These are phyloP conservation scores for Cladophialophora yegresii DNA, from an alignment of 2,329 filamentous ascomycete species.

Conservation along the genomic window DNA sequence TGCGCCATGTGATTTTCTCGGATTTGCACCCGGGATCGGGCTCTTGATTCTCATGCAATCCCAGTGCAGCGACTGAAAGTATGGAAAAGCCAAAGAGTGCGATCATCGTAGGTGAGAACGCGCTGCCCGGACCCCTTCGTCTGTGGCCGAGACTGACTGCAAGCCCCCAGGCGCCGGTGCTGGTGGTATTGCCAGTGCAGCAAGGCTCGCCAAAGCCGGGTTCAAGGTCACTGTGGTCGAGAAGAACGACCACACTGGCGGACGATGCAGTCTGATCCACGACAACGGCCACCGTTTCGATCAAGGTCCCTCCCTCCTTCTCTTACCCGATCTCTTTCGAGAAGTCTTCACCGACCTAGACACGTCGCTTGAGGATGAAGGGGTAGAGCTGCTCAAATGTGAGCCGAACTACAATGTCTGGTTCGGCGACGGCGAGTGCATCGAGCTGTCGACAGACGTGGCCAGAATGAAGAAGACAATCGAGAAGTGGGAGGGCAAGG, in stretches of 20 bases:
- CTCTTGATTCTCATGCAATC: not conserved
- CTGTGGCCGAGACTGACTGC: not conserved
- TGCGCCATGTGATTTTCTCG: conserved; percentile 23
- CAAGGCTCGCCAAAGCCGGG: conserved; percentile 69
- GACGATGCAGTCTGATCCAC: conserved; percentile 67
- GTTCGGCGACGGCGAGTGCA: conserved; percentile 67
- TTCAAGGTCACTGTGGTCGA: conserved; percentile 75
- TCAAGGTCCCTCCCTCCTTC: conserved; percentile 71
- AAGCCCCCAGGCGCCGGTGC: conserved; percentile 63
- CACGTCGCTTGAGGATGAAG: conserved; percentile 65
- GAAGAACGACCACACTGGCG: conserved; percentile 72
- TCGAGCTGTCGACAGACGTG: conserved; percentile 67
- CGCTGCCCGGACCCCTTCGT: not conserved
- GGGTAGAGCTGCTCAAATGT: conserved; percentile 69
- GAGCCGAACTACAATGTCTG: conserved; percentile 75
- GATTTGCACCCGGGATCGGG: conserved; percentile 1
- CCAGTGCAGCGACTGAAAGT: not conserved
- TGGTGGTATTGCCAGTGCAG: conserved; percentile 70
- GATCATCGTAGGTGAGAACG: conserved; percentile 55
- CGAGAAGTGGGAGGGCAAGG: conserved; percentile 71
- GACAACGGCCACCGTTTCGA: conserved; percentile 63
- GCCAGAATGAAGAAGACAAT: conserved; percentile 70
- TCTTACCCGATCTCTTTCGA: conserved; percentile 70
- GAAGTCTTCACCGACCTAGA: conserved; percentile 69
- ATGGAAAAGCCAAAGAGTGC: conserved; percentile 49